phyloP scores from a whole-genome alignment of 768 basidiomycete genomes.

The Termitomyces eurrhizus region DNA sequence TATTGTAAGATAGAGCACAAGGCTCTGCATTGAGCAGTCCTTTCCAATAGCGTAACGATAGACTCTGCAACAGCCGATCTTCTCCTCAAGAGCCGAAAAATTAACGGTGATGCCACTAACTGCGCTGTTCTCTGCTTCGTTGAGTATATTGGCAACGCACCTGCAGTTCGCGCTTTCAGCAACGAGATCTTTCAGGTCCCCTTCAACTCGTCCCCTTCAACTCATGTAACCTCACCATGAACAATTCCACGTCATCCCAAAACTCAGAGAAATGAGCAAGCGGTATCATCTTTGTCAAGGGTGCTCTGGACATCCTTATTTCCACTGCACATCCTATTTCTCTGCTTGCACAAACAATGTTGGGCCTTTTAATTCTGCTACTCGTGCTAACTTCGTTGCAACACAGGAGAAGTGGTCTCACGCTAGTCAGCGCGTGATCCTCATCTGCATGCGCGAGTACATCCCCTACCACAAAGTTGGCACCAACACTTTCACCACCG shows the following conservation, averaged over 20 bases:
- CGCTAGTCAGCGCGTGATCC: slow-evolving; percentile 53
- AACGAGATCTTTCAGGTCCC: slow-evolving; percentile 33
- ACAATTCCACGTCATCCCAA: slow-evolving; percentile 12
- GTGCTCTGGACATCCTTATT: no score
- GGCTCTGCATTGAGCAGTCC: slow-evolving; percentile 25
- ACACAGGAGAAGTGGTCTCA: slow-evolving; percentile 40
- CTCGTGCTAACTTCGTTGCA: slow-evolving; percentile 16
- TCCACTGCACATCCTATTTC: no score
- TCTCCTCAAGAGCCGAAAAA: slow-evolving; percentile 28
- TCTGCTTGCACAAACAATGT: no score
- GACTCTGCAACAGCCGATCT: slow-evolving; percentile 24
- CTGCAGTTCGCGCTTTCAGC: no score
- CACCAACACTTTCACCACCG: no score
- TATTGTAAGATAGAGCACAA: neutral
- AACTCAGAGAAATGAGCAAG: no score
- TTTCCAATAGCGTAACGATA: slow-evolving; percentile 58
- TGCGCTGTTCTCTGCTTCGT: slow-evolving; percentile 51
- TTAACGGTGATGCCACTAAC: slow-evolving; percentile 50
- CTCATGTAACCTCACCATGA: slow-evolving; percentile 55
- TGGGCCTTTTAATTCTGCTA: no score
- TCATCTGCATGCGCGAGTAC: no score
- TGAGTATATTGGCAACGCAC: no score
- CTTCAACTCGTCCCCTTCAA: slow-evolving; percentile 49
- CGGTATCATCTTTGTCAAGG: no score
- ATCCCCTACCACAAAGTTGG: no score